These are phyloP conservation scores for Phytopythium cucurbitacearum DNA, from an alignment of 352 stramenopile species.

Conservation along the genomic window DNA sequence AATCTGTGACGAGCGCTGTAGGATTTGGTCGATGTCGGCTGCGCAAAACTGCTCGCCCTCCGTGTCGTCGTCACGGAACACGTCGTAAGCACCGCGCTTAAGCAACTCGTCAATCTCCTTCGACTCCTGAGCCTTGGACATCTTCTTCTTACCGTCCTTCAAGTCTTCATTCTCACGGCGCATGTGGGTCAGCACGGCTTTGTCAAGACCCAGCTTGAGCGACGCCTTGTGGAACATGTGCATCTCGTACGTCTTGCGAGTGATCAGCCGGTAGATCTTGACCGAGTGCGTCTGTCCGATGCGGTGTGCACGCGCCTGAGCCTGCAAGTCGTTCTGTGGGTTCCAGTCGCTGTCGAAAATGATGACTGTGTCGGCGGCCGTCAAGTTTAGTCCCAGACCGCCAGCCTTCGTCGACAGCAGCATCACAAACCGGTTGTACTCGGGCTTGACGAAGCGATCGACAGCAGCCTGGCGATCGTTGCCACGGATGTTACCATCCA, in stretches of 20 bases:
- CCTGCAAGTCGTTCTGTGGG: constrained; percentile 96
- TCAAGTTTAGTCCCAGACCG: constrained; percentile 91
- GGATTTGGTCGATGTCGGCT: constrained; percentile 98
- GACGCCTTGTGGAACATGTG: constrained; percentile 94
- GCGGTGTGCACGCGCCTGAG: constrained; percentile 87
- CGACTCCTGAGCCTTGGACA: constrained; percentile 75
- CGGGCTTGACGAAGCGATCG: constrained; percentile 86
- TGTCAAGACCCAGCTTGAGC: constrained; percentile 91
- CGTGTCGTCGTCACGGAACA: constrained; percentile 89
- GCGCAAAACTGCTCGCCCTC: constrained; percentile 95
- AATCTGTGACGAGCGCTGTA: constrained; percentile 86
- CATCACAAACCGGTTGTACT: constrained; percentile 96
- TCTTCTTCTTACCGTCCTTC: constrained; percentile 48
- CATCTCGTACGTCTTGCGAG: constrained; percentile 93
- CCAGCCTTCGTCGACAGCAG: constrained; percentile 97
- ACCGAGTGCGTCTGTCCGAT: constrained; percentile 90
- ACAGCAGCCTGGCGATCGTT: constrained; percentile 86
- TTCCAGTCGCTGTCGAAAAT: constrained; percentile 99
- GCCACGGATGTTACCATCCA: constrained; percentile 97
- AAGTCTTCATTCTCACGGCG: constrained; percentile 83
- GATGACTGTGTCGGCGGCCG: constrained; percentile 94
- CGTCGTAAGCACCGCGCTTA: constrained; percentile 89
- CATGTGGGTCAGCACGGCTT: constrained; percentile 91
- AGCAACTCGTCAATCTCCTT: constrained; percentile 92
- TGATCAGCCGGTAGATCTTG: constrained; percentile 89